These are phyloP conservation scores for Cladorrhinum sp. DNA, from an alignment of 2,329 filamentous ascomycete species.

Conservation along the genomic window DNA sequence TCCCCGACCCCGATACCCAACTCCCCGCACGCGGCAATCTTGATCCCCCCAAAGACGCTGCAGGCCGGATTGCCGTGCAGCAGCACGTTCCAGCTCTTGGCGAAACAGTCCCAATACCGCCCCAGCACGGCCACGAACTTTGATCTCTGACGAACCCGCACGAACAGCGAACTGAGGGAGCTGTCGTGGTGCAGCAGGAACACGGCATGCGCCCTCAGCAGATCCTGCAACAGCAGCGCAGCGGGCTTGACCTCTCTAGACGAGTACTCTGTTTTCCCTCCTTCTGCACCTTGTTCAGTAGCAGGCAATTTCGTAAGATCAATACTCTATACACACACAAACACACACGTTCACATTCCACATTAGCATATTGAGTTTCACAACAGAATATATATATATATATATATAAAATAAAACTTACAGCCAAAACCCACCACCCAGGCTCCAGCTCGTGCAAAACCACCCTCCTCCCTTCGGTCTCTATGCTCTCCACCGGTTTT, in stretches of 20 bases:
- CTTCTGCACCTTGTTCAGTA: slow-evolving; percentile 7
- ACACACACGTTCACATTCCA: no score
- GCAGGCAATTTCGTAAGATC: not conserved
- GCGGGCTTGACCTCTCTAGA: slow-evolving; percentile 85
- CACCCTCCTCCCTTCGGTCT: slow-evolving; percentile 85
- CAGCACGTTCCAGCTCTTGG: slow-evolving; percentile 80
- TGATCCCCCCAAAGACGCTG: slow-evolving; percentile 77
- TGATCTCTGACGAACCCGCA: slow-evolving; percentile 55
- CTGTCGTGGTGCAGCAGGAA: slow-evolving; percentile 86
- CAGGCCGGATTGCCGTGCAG: slow-evolving; percentile 84
- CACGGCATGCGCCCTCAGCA: slow-evolving; percentile 75
- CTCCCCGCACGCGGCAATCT: slow-evolving; percentile 85
- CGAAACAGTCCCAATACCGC: slow-evolving; percentile 73
- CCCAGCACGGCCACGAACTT: slow-evolving; percentile 71
- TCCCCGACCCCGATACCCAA: slow-evolving; percentile 92
- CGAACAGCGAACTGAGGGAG: slow-evolving; percentile 68
- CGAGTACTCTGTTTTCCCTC: slow-evolving; percentile 70
- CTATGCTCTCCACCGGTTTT: slow-evolving; percentile 74
- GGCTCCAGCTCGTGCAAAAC: slow-evolving; percentile 82
- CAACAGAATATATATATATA: not conserved
- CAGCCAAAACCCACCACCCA: slow-evolving; percentile 94
- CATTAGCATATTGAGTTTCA: no score
- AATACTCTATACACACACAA: not conserved
- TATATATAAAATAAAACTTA: slow-evolving; percentile 43
- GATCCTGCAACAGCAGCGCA: slow-evolving; percentile 71